Percentiles rank a stretch among this genome's conserved stretches.
Evolutionary conservation across 2,329 filamentous ascomycete genomes (phyloP).

Genomic region (Verticillium nonalfalfae): DNA sequence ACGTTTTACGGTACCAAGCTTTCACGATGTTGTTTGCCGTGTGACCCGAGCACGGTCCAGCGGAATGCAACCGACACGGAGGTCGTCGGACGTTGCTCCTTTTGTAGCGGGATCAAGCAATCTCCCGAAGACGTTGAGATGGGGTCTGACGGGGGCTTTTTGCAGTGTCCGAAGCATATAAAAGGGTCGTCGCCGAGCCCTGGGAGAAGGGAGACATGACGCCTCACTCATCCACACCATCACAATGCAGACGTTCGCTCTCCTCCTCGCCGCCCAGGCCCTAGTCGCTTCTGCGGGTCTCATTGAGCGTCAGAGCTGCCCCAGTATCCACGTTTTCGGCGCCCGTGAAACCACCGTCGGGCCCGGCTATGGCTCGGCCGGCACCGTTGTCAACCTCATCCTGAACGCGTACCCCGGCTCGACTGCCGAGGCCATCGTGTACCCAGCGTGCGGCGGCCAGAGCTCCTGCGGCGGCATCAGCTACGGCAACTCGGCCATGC

Average conservation of each 20-base stretch:
- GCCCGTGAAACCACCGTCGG: constrained; percentile 42
- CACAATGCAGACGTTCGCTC: neutral
- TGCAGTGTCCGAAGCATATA: neutral
- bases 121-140: neutral
- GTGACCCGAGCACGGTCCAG: neutral
- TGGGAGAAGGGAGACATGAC: too few relatives aligned
- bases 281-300: neutral
- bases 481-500: constrained; percentile 52
- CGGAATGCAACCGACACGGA: neutral
- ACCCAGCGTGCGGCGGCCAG: constrained; percentile 59
- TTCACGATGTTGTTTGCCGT: neutral
- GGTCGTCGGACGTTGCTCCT: neutral
- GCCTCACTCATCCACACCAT: neutral
- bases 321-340: constrained; percentile 36
- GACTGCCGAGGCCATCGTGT: constrained; percentile 47
- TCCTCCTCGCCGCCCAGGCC: neutral
- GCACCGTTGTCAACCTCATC: constrained; percentile 43
- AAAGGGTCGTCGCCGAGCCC: neutral
- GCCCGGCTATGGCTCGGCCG: constrained; percentile 45
- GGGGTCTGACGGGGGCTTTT: too few relatives aligned
- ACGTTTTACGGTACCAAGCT: neutral
- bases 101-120: neutral
- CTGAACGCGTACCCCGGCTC: constrained; percentile 39
- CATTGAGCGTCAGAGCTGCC: constrained; percentile 18
- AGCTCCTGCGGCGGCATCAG: constrained; percentile 48